Conservation (phyloP, 2,329 filamentous ascomycete genomes). For the Elsinoe perseae region DNA sequence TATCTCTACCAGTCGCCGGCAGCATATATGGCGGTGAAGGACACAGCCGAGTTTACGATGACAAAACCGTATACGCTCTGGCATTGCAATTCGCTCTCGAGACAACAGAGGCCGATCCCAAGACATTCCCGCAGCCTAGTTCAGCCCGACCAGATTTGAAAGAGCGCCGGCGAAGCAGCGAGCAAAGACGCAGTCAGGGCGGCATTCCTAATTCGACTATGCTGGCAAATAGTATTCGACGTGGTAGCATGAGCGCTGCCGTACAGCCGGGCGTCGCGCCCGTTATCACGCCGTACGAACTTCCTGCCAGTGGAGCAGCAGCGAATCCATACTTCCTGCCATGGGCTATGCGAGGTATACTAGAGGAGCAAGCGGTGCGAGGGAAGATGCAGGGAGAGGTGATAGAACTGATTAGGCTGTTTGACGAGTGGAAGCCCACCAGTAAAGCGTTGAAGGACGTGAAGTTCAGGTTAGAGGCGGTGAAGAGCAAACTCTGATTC, state of each 20-base stretch:
- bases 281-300: constrained; percentile 35
- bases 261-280: constrained; percentile 28
- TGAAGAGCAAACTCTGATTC: constrained; percentile 66
- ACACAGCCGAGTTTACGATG: constrained; percentile 88
- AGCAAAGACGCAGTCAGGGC: constrained; percentile 22
- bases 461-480: constrained; percentile 85
- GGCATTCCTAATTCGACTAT: constrained; percentile 26
- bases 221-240: constrained; percentile 29
- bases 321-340: constrained; percentile 85
- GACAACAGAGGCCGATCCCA: constrained; percentile 32
- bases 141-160: constrained; percentile 22
- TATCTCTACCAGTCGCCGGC: constrained; percentile 80
- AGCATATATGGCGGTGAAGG: constrained; percentile 88
- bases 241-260: constrained; percentile 24
- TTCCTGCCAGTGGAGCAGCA: constrained; percentile 30
- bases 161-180: constrained; percentile 17
- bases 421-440: constrained; percentile 85
- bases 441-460: constrained; percentile 93
- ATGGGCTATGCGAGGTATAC: constrained; percentile 87
- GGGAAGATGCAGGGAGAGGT: constrained; percentile 72
- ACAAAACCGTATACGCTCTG: constrained; percentile 70
- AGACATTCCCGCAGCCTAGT: neutral
- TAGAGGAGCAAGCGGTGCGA: constrained; percentile 87
- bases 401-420: constrained; percentile 69
- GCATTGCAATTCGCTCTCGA: constrained; percentile 43